Conservation (phyloP, 495 filamentous ascomycete species). For the Penicillium canariense region DNA sequence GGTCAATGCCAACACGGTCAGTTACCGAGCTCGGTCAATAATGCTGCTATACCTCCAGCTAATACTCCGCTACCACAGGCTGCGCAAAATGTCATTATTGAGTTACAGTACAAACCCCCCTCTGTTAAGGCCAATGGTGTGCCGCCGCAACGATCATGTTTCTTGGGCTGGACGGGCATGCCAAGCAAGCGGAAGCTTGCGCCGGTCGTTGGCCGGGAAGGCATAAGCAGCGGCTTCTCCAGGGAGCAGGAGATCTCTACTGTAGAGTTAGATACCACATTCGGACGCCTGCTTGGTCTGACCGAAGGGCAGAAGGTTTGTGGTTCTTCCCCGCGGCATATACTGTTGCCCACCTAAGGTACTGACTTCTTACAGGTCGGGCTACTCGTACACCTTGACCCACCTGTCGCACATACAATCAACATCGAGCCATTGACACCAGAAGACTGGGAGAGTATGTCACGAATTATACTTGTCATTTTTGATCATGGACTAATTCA, state of each 20-base stretch:
- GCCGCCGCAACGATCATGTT: conserved; percentile 65
- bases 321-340: conserved; percentile 11
- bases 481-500: conserved; percentile 13
- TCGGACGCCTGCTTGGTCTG: conserved; percentile 78
- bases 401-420: conserved; percentile 84
- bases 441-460: conserved; percentile 86
- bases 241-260: conserved; percentile 70
- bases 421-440: conserved; percentile 94
- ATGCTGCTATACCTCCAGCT: conserved; percentile 8
- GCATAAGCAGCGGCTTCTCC: conserved; percentile 57
- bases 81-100: conserved; percentile 93
- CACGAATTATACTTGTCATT: neutral
- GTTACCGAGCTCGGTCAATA: conserved; percentile 24
- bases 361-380: conserved; percentile 51
- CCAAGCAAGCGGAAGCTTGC: conserved; percentile 78
- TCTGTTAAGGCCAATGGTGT: conserved; percentile 40
- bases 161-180: conserved; percentile 96
- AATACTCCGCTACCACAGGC: conserved; percentile 47
- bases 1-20: conserved; percentile 82
- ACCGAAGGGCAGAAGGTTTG: conserved; percentile 80
- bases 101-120: conserved; percentile 65
- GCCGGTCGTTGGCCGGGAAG: conserved; percentile 69
- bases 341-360: conserved; percentile 8
- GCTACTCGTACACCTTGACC: conserved; percentile 77
- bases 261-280: conserved; percentile 87